Evolutionary conservation across 208 protist species (phyloP).

Genomic region (Trypanosoma melophagium): DNA sequence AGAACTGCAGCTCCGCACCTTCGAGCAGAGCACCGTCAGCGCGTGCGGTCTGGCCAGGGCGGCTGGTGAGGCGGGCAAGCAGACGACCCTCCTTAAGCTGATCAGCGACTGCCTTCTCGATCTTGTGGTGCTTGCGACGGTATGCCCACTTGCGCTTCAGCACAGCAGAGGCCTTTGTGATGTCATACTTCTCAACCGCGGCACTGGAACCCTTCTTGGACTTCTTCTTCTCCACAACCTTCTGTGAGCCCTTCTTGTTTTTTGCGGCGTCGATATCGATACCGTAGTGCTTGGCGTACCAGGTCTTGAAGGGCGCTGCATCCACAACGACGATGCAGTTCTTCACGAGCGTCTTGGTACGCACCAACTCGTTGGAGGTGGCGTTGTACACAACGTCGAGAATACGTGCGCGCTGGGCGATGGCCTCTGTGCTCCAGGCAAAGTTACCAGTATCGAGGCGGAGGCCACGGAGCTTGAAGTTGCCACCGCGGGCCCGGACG

Average conservation of each 20-base stretch:
- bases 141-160: slow-evolving; percentile 79
- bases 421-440: slow-evolving; percentile 93
- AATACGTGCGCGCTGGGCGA: slow-evolving; percentile 94
- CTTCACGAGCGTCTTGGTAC: slow-evolving; percentile 99
- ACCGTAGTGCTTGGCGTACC: slow-evolving; percentile 98
- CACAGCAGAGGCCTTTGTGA: slow-evolving; percentile 63
- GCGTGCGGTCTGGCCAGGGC: slow-evolving; percentile 98
- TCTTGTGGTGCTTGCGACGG: slow-evolving; percentile 69
- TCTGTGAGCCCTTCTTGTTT: slow-evolving; percentile 62
- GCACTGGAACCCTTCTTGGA: slow-evolving; percentile 70
- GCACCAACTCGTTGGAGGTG: slow-evolving; percentile 99
- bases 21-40: slow-evolving; percentile 99
- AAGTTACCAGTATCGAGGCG: slow-evolving; percentile 99
- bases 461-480: slow-evolving; percentile 98
- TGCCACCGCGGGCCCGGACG: slow-evolving; percentile 97
- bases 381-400: slow-evolving; percentile 99
- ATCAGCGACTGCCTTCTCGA: slow-evolving; percentile 84
- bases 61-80: slow-evolving; percentile 94
- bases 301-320: slow-evolving; percentile 97
- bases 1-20: slow-evolving; percentile 99
- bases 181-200: slow-evolving; percentile 69
- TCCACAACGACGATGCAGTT: slow-evolving; percentile 97
- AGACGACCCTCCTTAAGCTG: slow-evolving; percentile 96
- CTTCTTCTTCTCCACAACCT: slow-evolving; percentile 57
- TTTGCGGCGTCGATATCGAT: slow-evolving; percentile 92